Evolutionary conservation across 2,329 filamentous ascomycete species (phyloP), one percentile per base, ranked within the genome.

Genomic region (Cryoendolithus antarcticus): DNA sequence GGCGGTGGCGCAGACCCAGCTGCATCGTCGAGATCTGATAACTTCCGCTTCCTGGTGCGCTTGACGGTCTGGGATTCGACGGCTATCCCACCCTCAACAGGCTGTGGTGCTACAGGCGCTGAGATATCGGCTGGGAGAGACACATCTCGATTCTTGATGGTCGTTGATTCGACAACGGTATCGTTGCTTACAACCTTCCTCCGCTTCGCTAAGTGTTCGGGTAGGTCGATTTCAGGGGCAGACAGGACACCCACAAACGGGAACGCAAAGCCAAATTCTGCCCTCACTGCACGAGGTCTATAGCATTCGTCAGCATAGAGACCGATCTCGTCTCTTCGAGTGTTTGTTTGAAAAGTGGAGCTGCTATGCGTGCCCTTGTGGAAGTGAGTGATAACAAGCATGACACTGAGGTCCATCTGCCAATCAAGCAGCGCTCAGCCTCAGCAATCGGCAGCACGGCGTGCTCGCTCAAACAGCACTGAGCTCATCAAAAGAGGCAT

Each of bases 221-320:
- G 28, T 29, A 5, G 34, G n/a, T 11, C 21, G 30, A 8, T 40
- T 27, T 9, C 34, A 30, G 4, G 35, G 15, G 31, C 38, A 39
- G 13, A 34, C 37, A 4, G 32, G 15, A 4, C 29, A 32, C 11
- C 34, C 27, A 38, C 40, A 3, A 46, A 19, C 4, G 41, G 41
- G 34, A 57, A 48, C 2, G 50, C 46, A 47, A 57, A 57, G 31
- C 51, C 54, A 38, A 57, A 57, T 11, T 41, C 50, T 27, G 50
- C 49, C 11, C 46, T 43, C 21, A 57, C 41, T 13, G 41, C 44
- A 39, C 54, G 45, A 11, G 49, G 50, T 31, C 50, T 47, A 12
- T 27, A 2, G 1, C 2, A 29, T 7, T 21, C 19, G 19, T 21
- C 19, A 21, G 19, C 19, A 11, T 9, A 19, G 4, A 19, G 6